Evolutionary conservation across 108 stramenopile genomes (phyloP).

Genomic region (Pseudonitzschia multistriata): DNA sequence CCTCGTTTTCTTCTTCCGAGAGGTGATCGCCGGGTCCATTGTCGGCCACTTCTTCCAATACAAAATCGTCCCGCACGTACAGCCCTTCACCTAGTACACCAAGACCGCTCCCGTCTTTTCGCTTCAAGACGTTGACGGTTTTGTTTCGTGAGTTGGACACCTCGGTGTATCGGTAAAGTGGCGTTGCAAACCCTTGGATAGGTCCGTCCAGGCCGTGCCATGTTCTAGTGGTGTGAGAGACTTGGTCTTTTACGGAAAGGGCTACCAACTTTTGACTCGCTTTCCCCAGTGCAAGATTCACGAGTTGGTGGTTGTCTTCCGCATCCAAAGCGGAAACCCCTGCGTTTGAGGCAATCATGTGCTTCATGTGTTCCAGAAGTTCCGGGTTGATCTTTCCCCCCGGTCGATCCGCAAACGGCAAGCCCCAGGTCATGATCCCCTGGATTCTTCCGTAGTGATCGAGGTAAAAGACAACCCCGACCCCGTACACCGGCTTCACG

Average conservation of each 20-base stretch:
- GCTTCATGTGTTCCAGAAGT: slow-evolving; percentile 57
- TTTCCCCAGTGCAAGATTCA: slow-evolving; percentile 46
- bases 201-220: slow-evolving; percentile 36
- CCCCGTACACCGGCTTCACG: slow-evolving; percentile 60
- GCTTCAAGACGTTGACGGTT: slow-evolving; percentile 54
- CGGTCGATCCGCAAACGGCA: slow-evolving; percentile 57
- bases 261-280: slow-evolving; percentile 61
- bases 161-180: slow-evolving; percentile 75
- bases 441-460: slow-evolving; percentile 68
- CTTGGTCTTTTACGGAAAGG: slow-evolving; percentile 42
- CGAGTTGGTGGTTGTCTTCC: slow-evolving; percentile 55
- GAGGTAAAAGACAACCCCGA: slow-evolving; percentile 78
- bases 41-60: slow-evolving; percentile 2
- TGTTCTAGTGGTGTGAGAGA: slow-evolving; percentile 17
- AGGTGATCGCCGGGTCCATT: neutral
- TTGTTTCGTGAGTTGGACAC: slow-evolving; percentile 46
- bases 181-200: slow-evolving; percentile 38
- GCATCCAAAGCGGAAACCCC: slow-evolving; percentile 59
- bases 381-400: slow-evolving; percentile 44
- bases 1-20: slow-evolving; percentile 14
- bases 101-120: slow-evolving; percentile 52
- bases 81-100: slow-evolving; percentile 68
- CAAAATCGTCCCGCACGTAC: slow-evolving; percentile 45
- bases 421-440: slow-evolving; percentile 85
- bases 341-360: slow-evolving; percentile 63